Percentiles rank a stretch among this genome's conserved stretches.
These are phyloP conservation scores for Solanum pennellii DNA, from an alignment of 257 asterid species.

Conservation along the genomic window DNA sequence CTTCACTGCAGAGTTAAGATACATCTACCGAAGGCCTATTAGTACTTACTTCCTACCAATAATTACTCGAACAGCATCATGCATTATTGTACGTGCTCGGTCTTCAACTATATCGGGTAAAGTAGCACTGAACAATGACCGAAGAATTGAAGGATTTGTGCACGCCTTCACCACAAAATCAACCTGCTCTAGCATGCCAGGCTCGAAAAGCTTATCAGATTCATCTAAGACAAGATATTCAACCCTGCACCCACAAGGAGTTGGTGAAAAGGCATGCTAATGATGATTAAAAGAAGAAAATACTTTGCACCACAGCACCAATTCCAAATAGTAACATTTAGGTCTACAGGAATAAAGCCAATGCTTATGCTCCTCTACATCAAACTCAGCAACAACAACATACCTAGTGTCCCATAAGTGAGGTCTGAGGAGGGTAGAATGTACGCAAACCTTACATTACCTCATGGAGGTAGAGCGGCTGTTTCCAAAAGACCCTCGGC, in stretches of 20 bases:
- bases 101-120: slow-evolving; percentile 87
- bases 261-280: background rate
- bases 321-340: background rate
- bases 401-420: background rate
- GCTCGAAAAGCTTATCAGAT: slow-evolving; percentile 86
- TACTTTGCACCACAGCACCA: background rate
- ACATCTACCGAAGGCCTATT: background rate
- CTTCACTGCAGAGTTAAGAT: background rate
- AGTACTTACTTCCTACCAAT: slow-evolving; percentile 79
- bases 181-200: slow-evolving; percentile 80
- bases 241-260: slow-evolving; percentile 39
- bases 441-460: background rate
- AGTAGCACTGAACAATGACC: slow-evolving; percentile 86
- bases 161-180: slow-evolving; percentile 94
- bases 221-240: slow-evolving; percentile 88
- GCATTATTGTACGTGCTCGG: slow-evolving; percentile 92
- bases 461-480: background rate
- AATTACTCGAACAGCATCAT: slow-evolving; percentile 78
- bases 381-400: background rate
- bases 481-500: background rate
- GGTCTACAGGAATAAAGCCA: background rate
- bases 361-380: background rate
- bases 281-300: background rate
- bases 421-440: background rate
- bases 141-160: slow-evolving; percentile 78